Conservation (phyloP, 495 filamentous ascomycete species). For the Mycothermus thermophilus region DNA sequence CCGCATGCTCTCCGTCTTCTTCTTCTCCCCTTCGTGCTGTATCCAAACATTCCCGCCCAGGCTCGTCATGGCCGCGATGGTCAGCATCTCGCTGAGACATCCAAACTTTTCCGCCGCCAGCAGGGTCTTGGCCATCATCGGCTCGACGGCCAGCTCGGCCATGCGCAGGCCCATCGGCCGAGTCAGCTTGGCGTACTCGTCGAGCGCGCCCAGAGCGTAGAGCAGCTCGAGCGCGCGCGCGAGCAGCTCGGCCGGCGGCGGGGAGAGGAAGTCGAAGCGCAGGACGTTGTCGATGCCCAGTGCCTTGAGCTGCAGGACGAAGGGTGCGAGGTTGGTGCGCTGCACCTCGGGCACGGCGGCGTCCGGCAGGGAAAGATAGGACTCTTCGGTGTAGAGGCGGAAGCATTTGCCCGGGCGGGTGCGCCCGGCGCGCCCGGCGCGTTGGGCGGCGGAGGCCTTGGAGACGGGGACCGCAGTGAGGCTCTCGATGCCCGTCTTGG, state of each 20-base stretch:
- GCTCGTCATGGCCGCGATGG: slow-evolving; percentile 90
- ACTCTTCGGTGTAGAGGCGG: slow-evolving; percentile 74
- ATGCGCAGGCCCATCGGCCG: slow-evolving; percentile 75
- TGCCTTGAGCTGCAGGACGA: slow-evolving; percentile 87
- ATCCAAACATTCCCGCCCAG: slow-evolving; percentile 73
- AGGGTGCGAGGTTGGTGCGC: slow-evolving; percentile 78
- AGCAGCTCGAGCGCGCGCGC: slow-evolving; percentile 79
- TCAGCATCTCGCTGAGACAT: slow-evolving; percentile 74
- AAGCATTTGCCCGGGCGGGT: slow-evolving; percentile 93
- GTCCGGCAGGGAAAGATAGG: slow-evolving; percentile 55
- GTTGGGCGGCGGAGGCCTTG: slow-evolving; percentile 84
- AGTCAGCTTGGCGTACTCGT: slow-evolving; percentile 84
- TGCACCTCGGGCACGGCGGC: slow-evolving; percentile 83
- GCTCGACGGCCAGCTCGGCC: slow-evolving; percentile 89
- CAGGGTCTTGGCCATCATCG: slow-evolving; percentile 90
- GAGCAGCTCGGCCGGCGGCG: slow-evolving; percentile 79
- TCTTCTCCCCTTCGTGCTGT: slow-evolving; percentile 62
- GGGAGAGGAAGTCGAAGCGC: slow-evolving; percentile 78
- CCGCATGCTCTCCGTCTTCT: slow-evolving; percentile 52
- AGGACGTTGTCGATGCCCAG: slow-evolving; percentile 92
- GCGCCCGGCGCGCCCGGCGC: slow-evolving; percentile 80
- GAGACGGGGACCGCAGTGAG: slow-evolving; percentile 80
- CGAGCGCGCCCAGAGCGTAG: slow-evolving; percentile 77
- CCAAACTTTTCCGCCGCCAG: slow-evolving; percentile 61
- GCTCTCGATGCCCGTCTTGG: slow-evolving; percentile 76